Base-by-base conservation (phyloP, 805 yeast genomes). In the Henningerozyma blattae region DNA sequence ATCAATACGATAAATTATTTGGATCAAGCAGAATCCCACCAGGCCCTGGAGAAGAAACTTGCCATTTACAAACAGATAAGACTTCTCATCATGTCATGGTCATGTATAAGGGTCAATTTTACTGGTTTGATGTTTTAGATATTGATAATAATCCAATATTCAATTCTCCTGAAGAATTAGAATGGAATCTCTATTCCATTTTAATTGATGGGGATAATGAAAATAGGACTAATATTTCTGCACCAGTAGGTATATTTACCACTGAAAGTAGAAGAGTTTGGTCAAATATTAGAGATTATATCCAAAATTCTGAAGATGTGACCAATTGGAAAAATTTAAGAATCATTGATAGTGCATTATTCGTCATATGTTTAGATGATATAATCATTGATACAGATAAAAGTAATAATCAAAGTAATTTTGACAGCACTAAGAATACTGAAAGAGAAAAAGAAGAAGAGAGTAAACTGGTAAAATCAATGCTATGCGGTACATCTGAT, bases 91-190 rank as follows among this genome's bases (percentile, higher is more conserved):
- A 86, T 55, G 74, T 86, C 25, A 77, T 85, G 8, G 87, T 86
- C 13, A 61, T 84, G 54, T 76, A 84, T 41, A 77, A 81, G 48
- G 81, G 94, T 2, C 95, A 86, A 56, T 83, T 85, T 56, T 86
- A 86, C 59, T 86, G 95, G 95, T 86, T 86, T 53, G 95, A 86
- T 52, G 96, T 86, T 2, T 62, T 86, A 46, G 93, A 85, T 56
- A 65, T 67, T 32, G 61, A 75, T 41, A 74, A 81, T 52, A 77
- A 82, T 49, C 64, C 86, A 41, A 67, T 85, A 31, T 63, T 86
- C 50, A 34, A 41, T 5, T 67, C 78, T 2, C 89, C 84, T 49
- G 73, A 70, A 35, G 93, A 84, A 52, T 66, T 86, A 44, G 76
- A 73, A 36, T 64, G 76, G 52, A 85, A 84, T 57, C 74, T 81